Conservation (phyloP, 176 grass and related monocot genomes). For the Triticum dicoccoides region DNA sequence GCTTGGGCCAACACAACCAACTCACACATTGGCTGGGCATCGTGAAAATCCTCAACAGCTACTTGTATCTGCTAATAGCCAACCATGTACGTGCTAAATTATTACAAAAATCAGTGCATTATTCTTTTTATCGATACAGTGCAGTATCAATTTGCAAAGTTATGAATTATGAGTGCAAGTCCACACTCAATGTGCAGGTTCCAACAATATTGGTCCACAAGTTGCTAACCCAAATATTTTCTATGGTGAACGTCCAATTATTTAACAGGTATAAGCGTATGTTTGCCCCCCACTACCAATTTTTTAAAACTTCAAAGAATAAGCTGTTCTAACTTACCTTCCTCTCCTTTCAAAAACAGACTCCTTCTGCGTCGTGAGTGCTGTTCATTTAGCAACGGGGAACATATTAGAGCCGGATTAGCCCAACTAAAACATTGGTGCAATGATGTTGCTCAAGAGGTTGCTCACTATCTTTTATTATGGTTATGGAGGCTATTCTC, state of each 20-base stretch:
- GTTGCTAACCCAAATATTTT: constrained; percentile 77
- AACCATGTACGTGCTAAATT: constrained; percentile 56
- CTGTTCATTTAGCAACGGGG: constrained; percentile 87
- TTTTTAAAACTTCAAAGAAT: constrained; percentile 23
- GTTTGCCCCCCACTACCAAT: constrained; percentile 18
- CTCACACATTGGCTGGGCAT: constrained; percentile 52
- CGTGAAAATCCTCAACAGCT: constrained; percentile 58
- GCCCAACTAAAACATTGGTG: constrained; percentile 79
- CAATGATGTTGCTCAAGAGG: constrained; percentile 67
- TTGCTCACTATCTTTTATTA: constrained; percentile 26
- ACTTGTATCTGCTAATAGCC: constrained; percentile 57
- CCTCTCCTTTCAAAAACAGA: constrained; percentile 33
- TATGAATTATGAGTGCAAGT: constrained; percentile 1
- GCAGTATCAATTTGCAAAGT: constrained; percentile 16
- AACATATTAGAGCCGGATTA: constrained; percentile 78
- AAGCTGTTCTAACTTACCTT: neutral
- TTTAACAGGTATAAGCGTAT: constrained; percentile 73
- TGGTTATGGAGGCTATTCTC: neutral
- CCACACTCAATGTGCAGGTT: constrained; percentile 46
- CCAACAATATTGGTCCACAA: constrained; percentile 67
- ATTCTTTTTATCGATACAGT: neutral
- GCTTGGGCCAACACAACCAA: constrained; percentile 37
- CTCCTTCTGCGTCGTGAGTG: constrained; percentile 77
- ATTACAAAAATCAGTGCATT: neutral
- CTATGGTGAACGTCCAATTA: constrained; percentile 74